Conservation (phyloP, 139 green algal species). For the Chlorokybus atmophyticus region DNA sequence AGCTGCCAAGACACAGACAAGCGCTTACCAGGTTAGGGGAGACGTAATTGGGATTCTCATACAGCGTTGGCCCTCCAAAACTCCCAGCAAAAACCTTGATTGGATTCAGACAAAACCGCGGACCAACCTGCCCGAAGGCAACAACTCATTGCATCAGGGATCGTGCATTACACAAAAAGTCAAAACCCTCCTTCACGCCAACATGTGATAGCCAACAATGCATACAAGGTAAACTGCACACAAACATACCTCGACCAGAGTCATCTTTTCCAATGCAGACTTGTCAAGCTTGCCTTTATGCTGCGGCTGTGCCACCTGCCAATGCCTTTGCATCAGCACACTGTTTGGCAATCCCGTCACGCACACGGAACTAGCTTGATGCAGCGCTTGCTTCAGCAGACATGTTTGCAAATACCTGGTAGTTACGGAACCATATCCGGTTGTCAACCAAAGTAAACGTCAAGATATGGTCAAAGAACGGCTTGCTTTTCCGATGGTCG, state of each 20-base stretch:
- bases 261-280: not conserved
- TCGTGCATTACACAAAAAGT: no score
- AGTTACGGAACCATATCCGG: slow-evolving; percentile 93
- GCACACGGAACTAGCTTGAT: no score
- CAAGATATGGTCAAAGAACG: slow-evolving; percentile 95
- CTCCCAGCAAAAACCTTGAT: slow-evolving; percentile 76
- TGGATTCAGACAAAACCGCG: slow-evolving; percentile 74
- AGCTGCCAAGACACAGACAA: not conserved
- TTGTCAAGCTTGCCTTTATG: no score
- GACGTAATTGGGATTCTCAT: slow-evolving; percentile 81
- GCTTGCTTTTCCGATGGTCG: slow-evolving; percentile 79
- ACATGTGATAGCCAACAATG: not conserved
- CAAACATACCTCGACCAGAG: not conserved
- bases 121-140: slow-evolving; percentile 44
- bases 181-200: no score
- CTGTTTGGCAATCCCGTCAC: not conserved
- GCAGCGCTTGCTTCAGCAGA: no score
- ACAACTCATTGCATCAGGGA: no score
- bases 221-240: not conserved
- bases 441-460: slow-evolving; percentile 71
- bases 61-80: slow-evolving; percentile 77
- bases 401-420: slow-evolving; percentile 76
- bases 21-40: slow-evolving; percentile 71
- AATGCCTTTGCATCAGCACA: not conserved
- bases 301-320: no score